Evolutionary conservation across 2,329 filamentous ascomycete species (phyloP).

Genomic region (Fusarium virguliforme): DNA sequence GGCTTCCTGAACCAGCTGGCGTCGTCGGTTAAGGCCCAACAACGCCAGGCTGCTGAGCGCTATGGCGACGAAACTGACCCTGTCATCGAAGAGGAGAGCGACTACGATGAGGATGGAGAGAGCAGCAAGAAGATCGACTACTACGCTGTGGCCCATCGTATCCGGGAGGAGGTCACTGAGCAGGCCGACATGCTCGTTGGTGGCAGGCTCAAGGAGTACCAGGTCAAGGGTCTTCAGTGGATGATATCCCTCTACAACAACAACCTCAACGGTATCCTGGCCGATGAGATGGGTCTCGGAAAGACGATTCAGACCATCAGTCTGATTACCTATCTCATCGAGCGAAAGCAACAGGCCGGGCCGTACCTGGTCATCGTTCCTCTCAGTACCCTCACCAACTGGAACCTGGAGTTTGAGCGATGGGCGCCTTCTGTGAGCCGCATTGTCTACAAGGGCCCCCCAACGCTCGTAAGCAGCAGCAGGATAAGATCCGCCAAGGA

Average conservation of each 20-base stretch:
- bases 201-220: constrained; percentile 95
- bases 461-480: constrained; percentile 87
- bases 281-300: constrained; percentile 99
- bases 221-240: constrained; percentile 98
- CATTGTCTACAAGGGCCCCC: constrained; percentile 99
- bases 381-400: constrained; percentile 96
- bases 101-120: constrained; percentile 78
- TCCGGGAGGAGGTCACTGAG: constrained; percentile 90
- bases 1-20: constrained; percentile 97
- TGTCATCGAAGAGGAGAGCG: constrained; percentile 74
- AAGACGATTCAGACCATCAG: constrained; percentile 99
- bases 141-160: constrained; percentile 96
- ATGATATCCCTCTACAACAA: constrained; percentile 99
- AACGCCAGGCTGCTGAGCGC: constrained; percentile 84
- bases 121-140: constrained; percentile 92
- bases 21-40: constrained; percentile 93
- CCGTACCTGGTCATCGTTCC: constrained; percentile 98
- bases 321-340: constrained; percentile 96
- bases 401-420: constrained; percentile 98
- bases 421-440: constrained; percentile 92
- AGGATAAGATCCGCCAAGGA: constrained; percentile 94
- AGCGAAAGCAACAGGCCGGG: constrained; percentile 91
- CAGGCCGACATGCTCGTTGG: constrained; percentile 92
- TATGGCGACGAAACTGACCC: constrained; percentile 77
- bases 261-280: constrained; percentile 98